Evolutionary conservation across 2,329 filamentous ascomycete species (phyloP).

Genomic region (Trichoderma hamatum): DNA sequence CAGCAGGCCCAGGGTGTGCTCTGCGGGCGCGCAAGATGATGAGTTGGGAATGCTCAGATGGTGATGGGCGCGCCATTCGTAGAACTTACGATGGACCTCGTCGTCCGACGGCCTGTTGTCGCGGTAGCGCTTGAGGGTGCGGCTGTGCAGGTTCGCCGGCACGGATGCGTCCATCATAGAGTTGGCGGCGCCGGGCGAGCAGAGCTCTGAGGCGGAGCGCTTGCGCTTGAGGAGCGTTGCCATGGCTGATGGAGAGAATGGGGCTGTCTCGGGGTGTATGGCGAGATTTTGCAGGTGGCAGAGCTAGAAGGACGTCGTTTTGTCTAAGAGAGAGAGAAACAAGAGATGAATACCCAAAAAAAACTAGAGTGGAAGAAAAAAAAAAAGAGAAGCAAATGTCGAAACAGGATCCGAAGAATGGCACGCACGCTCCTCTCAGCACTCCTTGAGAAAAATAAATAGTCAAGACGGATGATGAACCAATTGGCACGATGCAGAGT

Average conservation of each 20-base stretch:
- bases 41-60: constrained; percentile 29
- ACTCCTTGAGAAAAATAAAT: neutral
- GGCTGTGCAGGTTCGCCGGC: constrained; percentile 53
- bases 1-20: constrained; percentile 60
- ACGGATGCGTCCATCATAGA: constrained; percentile 41
- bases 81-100: constrained; percentile 56
- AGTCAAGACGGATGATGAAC: neutral
- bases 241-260: neutral
- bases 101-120: constrained; percentile 60
- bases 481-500: neutral
- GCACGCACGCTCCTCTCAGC: neutral
- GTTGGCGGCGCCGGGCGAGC: constrained; percentile 43
- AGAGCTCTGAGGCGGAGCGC: constrained; percentile 62
- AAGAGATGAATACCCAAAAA: neutral
- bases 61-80: constrained; percentile 28
- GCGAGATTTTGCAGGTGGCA: too few relatives aligned
- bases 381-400: neutral
- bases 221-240: constrained; percentile 65
- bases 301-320: neutral
- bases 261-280: neutral
- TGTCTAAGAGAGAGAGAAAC: neutral
- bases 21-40: constrained; percentile 39
- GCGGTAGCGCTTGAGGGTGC: constrained; percentile 64
- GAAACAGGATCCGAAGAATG: neutral
- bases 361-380: neutral